Evolutionary conservation across 164 flowering plant genomes (phyloP).

Genomic region (Berberis vulgaris): DNA sequence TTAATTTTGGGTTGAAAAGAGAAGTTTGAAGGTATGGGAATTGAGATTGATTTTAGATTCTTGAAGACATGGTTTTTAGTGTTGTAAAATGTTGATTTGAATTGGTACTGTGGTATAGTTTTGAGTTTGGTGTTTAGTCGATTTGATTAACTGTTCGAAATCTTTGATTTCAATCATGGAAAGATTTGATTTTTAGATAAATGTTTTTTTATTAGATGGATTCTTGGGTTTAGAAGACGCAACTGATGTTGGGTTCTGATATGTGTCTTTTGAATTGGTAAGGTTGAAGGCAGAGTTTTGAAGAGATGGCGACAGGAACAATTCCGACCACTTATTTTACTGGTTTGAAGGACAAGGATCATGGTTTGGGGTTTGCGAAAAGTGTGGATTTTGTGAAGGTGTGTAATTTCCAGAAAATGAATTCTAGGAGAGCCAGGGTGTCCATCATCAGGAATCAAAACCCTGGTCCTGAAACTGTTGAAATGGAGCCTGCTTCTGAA

Average conservation of each 20-base stretch:
- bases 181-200: too few relatives aligned
- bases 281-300: conserved; percentile 1
- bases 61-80: too few relatives aligned
- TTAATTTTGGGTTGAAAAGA: too few relatives aligned
- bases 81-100: too few relatives aligned
- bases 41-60: too few relatives aligned
- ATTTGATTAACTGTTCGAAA: too few relatives aligned
- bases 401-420: conserved; percentile 38
- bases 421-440: conserved; percentile 29
- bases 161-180: too few relatives aligned
- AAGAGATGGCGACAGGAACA: conserved; percentile 64
- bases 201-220: too few relatives aligned
- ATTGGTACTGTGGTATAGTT: too few relatives aligned
- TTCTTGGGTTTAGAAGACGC: too few relatives aligned
- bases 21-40: too few relatives aligned
- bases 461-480: conserved; percentile 52
- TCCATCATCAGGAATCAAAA: conserved; percentile 46
- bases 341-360: conserved; percentile 37
- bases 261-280: not conserved
- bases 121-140: too few relatives aligned
- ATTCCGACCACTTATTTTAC: conserved; percentile 45
- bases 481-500: conserved; percentile 71
- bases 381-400: conserved; percentile 56
- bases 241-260: not conserved
- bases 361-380: conserved; percentile 43